Conservation (phyloP, 768 basidiomycete species). For the Lactifluus rugatus region DNA sequence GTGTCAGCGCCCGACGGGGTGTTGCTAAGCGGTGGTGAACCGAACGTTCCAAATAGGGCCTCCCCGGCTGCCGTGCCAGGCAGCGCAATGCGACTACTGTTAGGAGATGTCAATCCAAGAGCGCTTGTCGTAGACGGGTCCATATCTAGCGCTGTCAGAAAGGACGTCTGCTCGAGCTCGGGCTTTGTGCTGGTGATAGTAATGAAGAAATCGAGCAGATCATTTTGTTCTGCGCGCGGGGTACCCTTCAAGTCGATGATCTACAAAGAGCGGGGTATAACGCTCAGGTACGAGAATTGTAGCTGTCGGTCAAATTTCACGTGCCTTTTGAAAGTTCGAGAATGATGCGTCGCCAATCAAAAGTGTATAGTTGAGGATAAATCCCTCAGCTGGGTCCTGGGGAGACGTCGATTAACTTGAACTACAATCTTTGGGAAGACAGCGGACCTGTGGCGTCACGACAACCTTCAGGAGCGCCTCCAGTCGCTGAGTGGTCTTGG, state of each 20-base stretch:
- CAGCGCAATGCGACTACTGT: slow-evolving; percentile 50
- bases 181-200: slow-evolving; percentile 87
- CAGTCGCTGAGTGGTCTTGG: slow-evolving; percentile 68
- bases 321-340: slow-evolving; percentile 95
- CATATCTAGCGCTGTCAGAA: slow-evolving; percentile 93
- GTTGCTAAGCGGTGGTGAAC: slow-evolving; percentile 53
- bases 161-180: slow-evolving; percentile 83
- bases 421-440: not conserved
- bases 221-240: slow-evolving; percentile 75
- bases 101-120: slow-evolving; percentile 52
- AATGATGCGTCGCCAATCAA: slow-evolving; percentile 92
- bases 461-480: slow-evolving; percentile 95
- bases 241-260: slow-evolving; percentile 94
- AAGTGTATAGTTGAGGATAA: slow-evolving; percentile 91
- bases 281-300: not conserved
- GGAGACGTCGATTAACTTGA: slow-evolving; percentile 2
- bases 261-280: slow-evolving; percentile 30
- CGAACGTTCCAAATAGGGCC: slow-evolving; percentile 48
- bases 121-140: slow-evolving; percentile 54
- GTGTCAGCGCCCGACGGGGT: slow-evolving; percentile 53
- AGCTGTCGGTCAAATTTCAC: not conserved
- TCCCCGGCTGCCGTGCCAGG: slow-evolving; percentile 35
- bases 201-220: slow-evolving; percentile 83
- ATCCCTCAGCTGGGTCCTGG: slow-evolving; percentile 86
- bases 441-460: slow-evolving; percentile 77